phyloP scores from a whole-genome alignment of 1,284 basidiomycete species.

The Schizophyllum commune region DNA sequence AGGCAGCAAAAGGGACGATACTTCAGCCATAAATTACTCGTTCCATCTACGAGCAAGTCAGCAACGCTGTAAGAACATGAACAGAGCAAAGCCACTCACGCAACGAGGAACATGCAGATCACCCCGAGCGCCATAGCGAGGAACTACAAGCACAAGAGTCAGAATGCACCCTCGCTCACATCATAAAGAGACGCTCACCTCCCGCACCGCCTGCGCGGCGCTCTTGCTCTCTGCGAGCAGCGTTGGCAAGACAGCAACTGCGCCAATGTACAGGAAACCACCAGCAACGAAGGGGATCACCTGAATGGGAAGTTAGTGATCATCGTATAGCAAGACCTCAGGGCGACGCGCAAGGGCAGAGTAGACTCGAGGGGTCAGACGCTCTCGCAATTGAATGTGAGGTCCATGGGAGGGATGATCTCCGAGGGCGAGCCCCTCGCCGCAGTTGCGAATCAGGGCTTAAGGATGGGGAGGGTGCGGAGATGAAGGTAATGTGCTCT shows the following conservation, averaged over 20 bases:
- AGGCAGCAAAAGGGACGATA: neutral
- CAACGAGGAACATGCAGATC: slow-evolving; percentile 80
- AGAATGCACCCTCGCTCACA: slow-evolving; percentile 4
- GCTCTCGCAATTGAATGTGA: too few species aligned
- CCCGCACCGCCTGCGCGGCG: slow-evolving; percentile 76
- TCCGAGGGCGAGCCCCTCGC: too few species aligned
- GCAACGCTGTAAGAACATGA: slow-evolving; percentile 13
- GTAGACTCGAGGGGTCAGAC: too few species aligned
- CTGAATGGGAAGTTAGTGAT: slow-evolving; percentile 26
- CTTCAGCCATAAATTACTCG: slow-evolving; percentile 44
- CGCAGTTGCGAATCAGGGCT: too few species aligned
- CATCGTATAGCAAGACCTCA: neutral
- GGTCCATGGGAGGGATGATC: too few species aligned
- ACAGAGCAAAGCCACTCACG: slow-evolving; percentile 47
- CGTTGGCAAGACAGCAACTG: slow-evolving; percentile 82
- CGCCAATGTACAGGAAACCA: slow-evolving; percentile 89
- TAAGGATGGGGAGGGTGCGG: too few species aligned
- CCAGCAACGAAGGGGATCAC: slow-evolving; percentile 89
- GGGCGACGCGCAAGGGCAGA: slow-evolving; percentile 9
- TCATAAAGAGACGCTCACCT: slow-evolving; percentile 40
- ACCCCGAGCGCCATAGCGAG: slow-evolving; percentile 85
- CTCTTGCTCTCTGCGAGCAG: slow-evolving; percentile 81
- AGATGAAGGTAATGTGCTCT: too few species aligned
- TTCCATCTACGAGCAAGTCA: slow-evolving; percentile 58
- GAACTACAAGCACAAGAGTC: slow-evolving; percentile 46